These are phyloP conservation scores for Rhynchosporium agropyri DNA, from an alignment of 2,329 filamentous ascomycete genomes.

Conservation along the genomic window DNA sequence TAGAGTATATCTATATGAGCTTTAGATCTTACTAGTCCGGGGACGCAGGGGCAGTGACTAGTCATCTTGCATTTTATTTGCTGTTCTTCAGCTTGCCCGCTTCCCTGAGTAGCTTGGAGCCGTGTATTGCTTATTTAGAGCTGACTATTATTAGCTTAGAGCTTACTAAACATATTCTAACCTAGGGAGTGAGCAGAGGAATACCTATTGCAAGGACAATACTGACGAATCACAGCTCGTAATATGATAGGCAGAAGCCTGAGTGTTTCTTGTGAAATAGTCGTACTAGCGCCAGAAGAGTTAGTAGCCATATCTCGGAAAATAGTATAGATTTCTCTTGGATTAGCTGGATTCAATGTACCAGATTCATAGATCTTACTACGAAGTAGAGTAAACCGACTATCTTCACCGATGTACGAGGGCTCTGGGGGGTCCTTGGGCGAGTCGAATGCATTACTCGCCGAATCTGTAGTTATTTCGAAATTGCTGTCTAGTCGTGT, in stretches of 20 bases:
- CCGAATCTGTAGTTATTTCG: no score
- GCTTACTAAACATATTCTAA: background rate
- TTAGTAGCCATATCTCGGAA: constrained; percentile 2
- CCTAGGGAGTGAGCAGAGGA: background rate
- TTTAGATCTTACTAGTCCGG: background rate
- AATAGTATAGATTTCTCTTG: background rate
- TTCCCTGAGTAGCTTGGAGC: background rate
- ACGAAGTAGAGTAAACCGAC: constrained; percentile 4
- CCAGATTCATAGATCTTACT: constrained; percentile 1
- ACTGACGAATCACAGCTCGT: constrained; percentile 4
- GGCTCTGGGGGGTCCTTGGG: background rate
- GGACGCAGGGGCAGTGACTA: background rate
- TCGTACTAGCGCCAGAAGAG: background rate
- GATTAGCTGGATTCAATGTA: constrained; percentile 2
- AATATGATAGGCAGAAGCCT: background rate
- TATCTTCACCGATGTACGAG: constrained; percentile 8
- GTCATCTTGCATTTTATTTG: background rate
- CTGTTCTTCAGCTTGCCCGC: background rate
- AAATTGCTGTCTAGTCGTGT: no score
- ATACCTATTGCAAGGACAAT: constrained; percentile 6
- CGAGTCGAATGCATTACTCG: no score
- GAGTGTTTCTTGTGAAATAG: constrained; percentile 4
- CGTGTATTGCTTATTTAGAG: background rate
- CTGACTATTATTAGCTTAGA: constrained; percentile 4
- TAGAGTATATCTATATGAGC: background rate